These are phyloP conservation scores for Sphagnurus paluster DNA, from an alignment of 1,284 basidiomycete species.

Conservation along the genomic window DNA sequence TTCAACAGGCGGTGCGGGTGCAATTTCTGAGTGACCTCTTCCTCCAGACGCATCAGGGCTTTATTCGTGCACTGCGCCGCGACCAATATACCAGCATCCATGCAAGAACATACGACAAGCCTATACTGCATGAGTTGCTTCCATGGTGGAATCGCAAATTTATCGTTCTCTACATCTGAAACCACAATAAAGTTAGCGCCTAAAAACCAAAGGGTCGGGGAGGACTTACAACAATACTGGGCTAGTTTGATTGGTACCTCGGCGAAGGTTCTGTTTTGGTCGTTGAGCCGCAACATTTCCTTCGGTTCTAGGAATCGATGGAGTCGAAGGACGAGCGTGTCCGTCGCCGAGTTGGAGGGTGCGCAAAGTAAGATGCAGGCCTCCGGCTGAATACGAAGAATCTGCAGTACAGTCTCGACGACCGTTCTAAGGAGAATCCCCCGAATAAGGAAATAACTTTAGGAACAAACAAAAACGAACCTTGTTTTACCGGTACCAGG, in stretches of 20 bases:
- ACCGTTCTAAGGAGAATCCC: constrained; percentile 34
- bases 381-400: constrained; percentile 41
- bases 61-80: constrained; percentile 43
- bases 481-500: constrained; percentile 50
- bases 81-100: constrained; percentile 42
- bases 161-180: constrained; percentile 40
- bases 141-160: constrained; percentile 43
- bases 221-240: constrained; percentile 40
- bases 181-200: neutral
- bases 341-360: constrained; percentile 47
- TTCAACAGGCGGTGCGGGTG: constrained; percentile 35
- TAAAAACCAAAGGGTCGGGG: neutral
- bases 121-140: constrained; percentile 41
- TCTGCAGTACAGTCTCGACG: constrained; percentile 45
- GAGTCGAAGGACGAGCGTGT: constrained; percentile 42
- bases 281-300: constrained; percentile 46
- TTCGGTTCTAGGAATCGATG: constrained; percentile 34
- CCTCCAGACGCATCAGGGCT: constrained; percentile 36
- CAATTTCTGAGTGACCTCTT: constrained; percentile 30
- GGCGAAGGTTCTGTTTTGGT: constrained; percentile 44
- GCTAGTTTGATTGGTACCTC: constrained; percentile 41
- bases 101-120: constrained; percentile 43
- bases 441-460: neutral
- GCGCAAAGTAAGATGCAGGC: constrained; percentile 46
- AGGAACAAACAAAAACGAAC: constrained; percentile 18